Conservation (phyloP, 2,329 filamentous ascomycete genomes). For the Daldinia sp. region DNA sequence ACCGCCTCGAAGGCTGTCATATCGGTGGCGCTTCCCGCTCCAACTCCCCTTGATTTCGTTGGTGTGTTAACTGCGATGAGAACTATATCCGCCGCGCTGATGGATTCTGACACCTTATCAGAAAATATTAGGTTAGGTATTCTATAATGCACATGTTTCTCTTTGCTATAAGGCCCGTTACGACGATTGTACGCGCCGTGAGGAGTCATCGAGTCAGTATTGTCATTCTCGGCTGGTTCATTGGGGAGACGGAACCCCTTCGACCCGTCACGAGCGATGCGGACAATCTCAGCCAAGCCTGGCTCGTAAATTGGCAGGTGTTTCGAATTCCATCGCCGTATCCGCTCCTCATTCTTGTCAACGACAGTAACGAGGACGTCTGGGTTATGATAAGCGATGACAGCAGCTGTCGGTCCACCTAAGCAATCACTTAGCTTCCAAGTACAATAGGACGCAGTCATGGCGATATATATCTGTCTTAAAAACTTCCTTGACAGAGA, state of each 20-base stretch:
- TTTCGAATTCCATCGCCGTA: constrained; percentile 78
- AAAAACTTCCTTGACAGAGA: not conserved
- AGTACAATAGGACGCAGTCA: not conserved
- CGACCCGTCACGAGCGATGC: constrained; percentile 70
- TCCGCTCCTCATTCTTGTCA: constrained; percentile 74
- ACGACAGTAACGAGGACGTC: constrained; percentile 79
- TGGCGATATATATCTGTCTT: not conserved
- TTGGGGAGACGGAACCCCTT: constrained; percentile 59
- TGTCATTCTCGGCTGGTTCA: constrained; percentile 48
- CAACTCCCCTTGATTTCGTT: constrained; percentile 77
- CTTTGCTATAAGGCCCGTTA: not conserved
- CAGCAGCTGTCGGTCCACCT: constrained; percentile 79
- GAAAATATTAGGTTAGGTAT: constrained; percentile 79
- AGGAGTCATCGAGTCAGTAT: not conserved
- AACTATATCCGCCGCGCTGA: constrained; percentile 77
- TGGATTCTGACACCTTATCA: constrained; percentile 70
- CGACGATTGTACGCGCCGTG: not conserved
- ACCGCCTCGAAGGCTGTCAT: constrained; percentile 79
- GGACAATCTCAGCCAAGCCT: constrained; percentile 75
- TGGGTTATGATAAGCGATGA: constrained; percentile 80
- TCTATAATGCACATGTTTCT: constrained; percentile 58
- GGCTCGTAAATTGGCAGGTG: constrained; percentile 83
- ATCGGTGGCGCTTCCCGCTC: constrained; percentile 78
- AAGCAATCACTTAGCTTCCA: constrained; percentile 8
- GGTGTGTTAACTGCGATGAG: constrained; percentile 84